Percentiles rank a stretch among this genome's conserved stretches.
Evolutionary conservation across 148 eudicot species (phyloP).

Genomic region (Rhododendron simsii): DNA sequence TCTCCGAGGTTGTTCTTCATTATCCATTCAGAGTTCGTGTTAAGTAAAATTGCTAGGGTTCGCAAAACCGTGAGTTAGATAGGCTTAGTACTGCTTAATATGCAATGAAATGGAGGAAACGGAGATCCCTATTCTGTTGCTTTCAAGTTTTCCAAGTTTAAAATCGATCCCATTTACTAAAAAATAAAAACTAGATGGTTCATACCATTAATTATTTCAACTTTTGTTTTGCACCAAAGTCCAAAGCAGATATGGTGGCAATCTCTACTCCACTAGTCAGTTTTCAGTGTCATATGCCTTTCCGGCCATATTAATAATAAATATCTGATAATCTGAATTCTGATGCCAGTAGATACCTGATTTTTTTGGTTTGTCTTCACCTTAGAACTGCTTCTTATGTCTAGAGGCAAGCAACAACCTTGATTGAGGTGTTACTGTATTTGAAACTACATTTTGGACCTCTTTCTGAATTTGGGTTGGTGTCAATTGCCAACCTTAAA

Average conservation of each 20-base stretch:
- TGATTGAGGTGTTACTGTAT: too few species aligned
- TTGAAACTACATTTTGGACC: too few species aligned
- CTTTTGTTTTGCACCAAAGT: neutral
- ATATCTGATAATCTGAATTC: neutral
- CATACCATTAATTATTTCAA: too few species aligned
- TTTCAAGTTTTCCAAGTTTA: neutral
- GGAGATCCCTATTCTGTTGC: neutral
- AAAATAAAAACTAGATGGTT: too few species aligned
- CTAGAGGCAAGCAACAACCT: too few species aligned
- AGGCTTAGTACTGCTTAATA: neutral
- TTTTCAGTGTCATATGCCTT: neutral
- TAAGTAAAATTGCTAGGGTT: neutral
- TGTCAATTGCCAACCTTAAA: neutral
- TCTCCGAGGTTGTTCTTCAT: neutral
- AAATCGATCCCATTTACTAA: neutral
- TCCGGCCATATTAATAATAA: neutral
- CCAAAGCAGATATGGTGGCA: neutral
- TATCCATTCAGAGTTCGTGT: neutral
- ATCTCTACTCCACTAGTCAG: neutral
- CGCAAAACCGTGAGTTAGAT: neutral
- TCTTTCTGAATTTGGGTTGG: neutral
- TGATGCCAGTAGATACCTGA: neutral
- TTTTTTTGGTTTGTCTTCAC: too few species aligned
- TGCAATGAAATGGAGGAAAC: neutral
- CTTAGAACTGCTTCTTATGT: too few species aligned